phyloP scores from a whole-genome alignment of 2,329 filamentous ascomycete species.

The Ramularia endophylla region DNA sequence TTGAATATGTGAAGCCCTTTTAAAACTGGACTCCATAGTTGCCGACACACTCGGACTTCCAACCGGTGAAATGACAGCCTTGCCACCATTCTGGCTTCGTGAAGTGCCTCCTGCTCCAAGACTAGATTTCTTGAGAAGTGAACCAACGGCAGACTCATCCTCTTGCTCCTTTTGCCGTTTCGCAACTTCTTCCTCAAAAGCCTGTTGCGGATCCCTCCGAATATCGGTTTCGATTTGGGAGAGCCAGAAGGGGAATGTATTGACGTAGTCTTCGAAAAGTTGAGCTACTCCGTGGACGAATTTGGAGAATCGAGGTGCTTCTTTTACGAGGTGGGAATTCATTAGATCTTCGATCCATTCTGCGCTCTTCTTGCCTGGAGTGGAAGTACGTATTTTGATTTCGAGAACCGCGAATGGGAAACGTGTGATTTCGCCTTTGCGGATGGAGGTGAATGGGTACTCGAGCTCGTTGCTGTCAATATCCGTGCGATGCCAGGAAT shows the following conservation, averaged over 20 bases:
- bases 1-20: background rate
- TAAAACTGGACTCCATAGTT: constrained; percentile 44
- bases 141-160: constrained; percentile 84
- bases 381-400: constrained; percentile 65
- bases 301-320: constrained; percentile 87
- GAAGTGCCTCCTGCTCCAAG: too few relatives aligned
- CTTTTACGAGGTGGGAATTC: constrained; percentile 84
- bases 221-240: constrained; percentile 90
- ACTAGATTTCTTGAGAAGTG: constrained; percentile 58
- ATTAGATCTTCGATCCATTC: constrained; percentile 91
- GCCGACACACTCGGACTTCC: constrained; percentile 58
- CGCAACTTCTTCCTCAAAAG: constrained; percentile 88
- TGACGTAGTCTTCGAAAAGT: constrained; percentile 90
- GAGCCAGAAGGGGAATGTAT: constrained; percentile 94
- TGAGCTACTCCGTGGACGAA: constrained; percentile 90
- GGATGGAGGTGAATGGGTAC: constrained; percentile 81
- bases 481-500: constrained; percentile 85
- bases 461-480: constrained; percentile 78
- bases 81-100: too few relatives aligned
- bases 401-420: constrained; percentile 91
- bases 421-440: constrained; percentile 82
- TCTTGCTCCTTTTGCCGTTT: constrained; percentile 73
- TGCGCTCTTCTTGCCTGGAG: constrained; percentile 57
- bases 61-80: constrained; percentile 61
- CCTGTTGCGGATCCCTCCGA: constrained; percentile 80